A percentile compares a stretch with the other conserved stretches of the same genome.
Conservation (phyloP, 257 asterid species). For the Solanum paucissectum region DNA sequence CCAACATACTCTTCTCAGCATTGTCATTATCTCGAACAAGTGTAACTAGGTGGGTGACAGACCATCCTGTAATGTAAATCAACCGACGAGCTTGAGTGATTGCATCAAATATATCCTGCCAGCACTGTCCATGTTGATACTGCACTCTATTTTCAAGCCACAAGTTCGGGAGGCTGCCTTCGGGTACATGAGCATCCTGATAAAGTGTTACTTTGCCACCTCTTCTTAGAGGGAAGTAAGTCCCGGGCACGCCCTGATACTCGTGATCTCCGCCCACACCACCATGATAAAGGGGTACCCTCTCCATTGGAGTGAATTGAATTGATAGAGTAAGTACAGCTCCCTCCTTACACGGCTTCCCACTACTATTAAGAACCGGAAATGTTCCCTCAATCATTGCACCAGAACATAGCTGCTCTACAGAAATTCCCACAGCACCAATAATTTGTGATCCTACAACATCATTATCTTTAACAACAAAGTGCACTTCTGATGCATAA, state of each 20-base stretch:
- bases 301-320: slow-evolving; percentile 55
- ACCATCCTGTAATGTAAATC: slow-evolving; percentile 89
- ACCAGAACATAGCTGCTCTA: slow-evolving; percentile 46
- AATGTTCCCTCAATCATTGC: slow-evolving; percentile 37
- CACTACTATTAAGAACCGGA: slow-evolving; percentile 46
- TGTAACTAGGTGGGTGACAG: slow-evolving; percentile 64
- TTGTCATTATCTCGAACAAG: slow-evolving; percentile 61
- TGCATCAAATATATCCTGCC: slow-evolving; percentile 76
- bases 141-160: slow-evolving; percentile 29
- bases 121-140: slow-evolving; percentile 50
- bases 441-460: slow-evolving; percentile 75
- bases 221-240: slow-evolving; percentile 65
- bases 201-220: slow-evolving; percentile 69
- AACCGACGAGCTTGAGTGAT: slow-evolving; percentile 60
- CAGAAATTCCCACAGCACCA: slow-evolving; percentile 79
- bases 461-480: slow-evolving; percentile 80
- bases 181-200: slow-evolving; percentile 78
- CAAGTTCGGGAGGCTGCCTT: slow-evolving; percentile 39
- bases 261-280: slow-evolving; percentile 62
- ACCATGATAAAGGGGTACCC: slow-evolving; percentile 41
- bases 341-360: slow-evolving; percentile 53
- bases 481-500: slow-evolving; percentile 70
- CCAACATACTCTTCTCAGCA: slow-evolving; percentile 34
- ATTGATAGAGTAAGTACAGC: slow-evolving; percentile 59
- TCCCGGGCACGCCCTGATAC: slow-evolving; percentile 60